Base-by-base conservation (phyloP, 805 yeast species). In the Candida argentea region DNA sequence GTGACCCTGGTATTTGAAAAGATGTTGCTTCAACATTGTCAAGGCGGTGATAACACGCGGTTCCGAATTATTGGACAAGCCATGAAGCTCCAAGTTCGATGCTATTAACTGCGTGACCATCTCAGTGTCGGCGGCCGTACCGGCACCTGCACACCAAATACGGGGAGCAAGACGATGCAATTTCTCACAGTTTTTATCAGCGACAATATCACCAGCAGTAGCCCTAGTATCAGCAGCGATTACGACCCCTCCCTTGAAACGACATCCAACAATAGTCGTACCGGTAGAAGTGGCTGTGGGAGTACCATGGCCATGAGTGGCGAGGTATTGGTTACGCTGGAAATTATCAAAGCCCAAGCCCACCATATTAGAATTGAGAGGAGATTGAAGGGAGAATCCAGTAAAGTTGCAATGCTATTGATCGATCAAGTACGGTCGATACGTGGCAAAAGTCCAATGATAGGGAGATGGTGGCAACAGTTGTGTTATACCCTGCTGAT, bases 71-170 rank as follows among this genome's bases (percentile, higher is more conserved):
- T 89, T 76, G 44, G 80, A 76, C 57, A 86, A 64, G 6, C 93
- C 66, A 55, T 89, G 98, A 36, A 91, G 65, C 57, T 91, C 98
- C 39, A 91, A 63, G 52, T 89, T 87, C 21, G 95, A 83, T 20
- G 85, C 74, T 42, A 86, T 86, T 48, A 91, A 67, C 55, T 86
- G 95, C 4, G 98, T 91, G 22, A 91, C 97, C 76, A 86, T 85
- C 55, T 91, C 97, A 8, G 96, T 91, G 53, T 91, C 98, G 5
- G 98, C 97, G 17, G 98, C 98, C n/a, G 98, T 91, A 55, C 98
- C 98, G 3, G 98, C 98, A 47, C 98, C 98, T 29, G 98, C 98
- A 75, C 98, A 89, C 96, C 96, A 89, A 51, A 87, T 86, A 48
- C 70, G 72, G 6, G 96, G 95, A 5, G 95, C 71, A 39, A 87